Evolutionary conservation across 108 stramenopile species (phyloP).

Genomic region (Schizochytrium sp.): DNA sequence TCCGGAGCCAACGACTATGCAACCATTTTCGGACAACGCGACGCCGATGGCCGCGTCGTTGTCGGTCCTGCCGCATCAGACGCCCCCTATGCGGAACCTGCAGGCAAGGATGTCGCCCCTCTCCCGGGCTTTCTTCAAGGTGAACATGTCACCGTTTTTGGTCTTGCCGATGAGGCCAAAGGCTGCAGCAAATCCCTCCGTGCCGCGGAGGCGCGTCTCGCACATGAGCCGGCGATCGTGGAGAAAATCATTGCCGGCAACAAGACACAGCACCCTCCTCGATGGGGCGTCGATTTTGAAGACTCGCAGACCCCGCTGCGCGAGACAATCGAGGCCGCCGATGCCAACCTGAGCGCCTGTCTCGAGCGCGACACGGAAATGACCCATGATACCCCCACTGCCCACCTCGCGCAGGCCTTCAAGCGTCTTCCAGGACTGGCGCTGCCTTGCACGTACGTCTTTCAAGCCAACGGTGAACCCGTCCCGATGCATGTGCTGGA

Average conservation of each 20-base stretch:
- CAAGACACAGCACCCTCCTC: not conserved
- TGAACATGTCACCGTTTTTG: not conserved
- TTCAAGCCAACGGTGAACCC: not conserved
- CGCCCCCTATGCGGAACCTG: not conserved
- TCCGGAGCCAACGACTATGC: not conserved
- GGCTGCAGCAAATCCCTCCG: not conserved
- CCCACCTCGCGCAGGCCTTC: not conserved
- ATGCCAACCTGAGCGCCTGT: not conserved
- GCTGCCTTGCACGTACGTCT: not conserved
- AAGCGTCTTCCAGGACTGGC: not conserved
- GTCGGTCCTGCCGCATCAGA: not conserved
- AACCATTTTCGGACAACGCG: not conserved
- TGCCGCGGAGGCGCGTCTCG: not conserved
- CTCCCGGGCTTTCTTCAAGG: not conserved
- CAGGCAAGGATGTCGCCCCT: not conserved
- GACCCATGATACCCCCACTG: not conserved
- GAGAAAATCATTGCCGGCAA: not conserved
- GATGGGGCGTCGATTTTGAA: conserved; percentile 1
- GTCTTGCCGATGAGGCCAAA: not conserved
- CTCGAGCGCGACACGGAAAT: not conserved
- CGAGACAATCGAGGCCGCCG: not conserved
- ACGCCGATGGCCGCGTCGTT: not conserved
- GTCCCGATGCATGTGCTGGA: not conserved
- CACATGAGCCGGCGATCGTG: not conserved
- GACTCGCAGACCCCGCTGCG: conserved; percentile 1